phyloP scores from a whole-genome alignment of 805 yeast species.

The Barnettozyma populi region DNA sequence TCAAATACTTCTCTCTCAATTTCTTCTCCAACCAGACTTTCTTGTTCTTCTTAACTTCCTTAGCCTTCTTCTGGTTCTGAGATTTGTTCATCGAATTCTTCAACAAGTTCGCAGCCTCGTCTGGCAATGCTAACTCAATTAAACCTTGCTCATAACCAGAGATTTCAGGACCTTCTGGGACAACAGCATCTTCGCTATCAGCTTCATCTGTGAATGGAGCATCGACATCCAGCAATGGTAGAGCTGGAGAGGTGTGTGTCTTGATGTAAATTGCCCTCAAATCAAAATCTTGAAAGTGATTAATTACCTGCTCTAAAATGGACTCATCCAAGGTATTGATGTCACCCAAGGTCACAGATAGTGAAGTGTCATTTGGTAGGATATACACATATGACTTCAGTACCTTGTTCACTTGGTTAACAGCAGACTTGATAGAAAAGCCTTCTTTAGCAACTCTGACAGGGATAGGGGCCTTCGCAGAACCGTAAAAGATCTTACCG shows the following conservation, averaged over 20 bases:
- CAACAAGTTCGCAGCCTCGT: constrained; percentile 55
- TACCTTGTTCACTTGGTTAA: constrained; percentile 54
- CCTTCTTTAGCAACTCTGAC: constrained; percentile 38
- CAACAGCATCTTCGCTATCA: constrained; percentile 42
- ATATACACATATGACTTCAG: constrained; percentile 53
- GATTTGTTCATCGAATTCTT: constrained; percentile 33
- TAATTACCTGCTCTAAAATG: constrained; percentile 48
- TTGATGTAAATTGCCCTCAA: constrained; percentile 62
- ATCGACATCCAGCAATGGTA: constrained; percentile 76
- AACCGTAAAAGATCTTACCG: constrained; percentile 71
- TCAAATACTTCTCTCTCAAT: not conserved
- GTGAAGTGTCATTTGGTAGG: constrained; percentile 69
- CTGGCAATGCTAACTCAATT: constrained; percentile 78
- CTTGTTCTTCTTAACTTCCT: not conserved
- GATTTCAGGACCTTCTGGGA: constrained; percentile 37
- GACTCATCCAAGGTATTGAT: constrained; percentile 36
- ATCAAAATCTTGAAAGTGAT: constrained; percentile 37
- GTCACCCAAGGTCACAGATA: constrained; percentile 63
- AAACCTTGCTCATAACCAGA: constrained; percentile 70
- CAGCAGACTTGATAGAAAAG: constrained; percentile 45
- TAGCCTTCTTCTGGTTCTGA: constrained; percentile 14
- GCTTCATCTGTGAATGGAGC: constrained; percentile 34
- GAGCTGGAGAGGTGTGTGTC: constrained; percentile 67
- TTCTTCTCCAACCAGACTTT: constrained; percentile 5
- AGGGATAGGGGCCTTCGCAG: constrained; percentile 64